phyloP scores from a whole-genome alignment of 768 basidiomycete species.

The Glaciozyma martinii region DNA sequence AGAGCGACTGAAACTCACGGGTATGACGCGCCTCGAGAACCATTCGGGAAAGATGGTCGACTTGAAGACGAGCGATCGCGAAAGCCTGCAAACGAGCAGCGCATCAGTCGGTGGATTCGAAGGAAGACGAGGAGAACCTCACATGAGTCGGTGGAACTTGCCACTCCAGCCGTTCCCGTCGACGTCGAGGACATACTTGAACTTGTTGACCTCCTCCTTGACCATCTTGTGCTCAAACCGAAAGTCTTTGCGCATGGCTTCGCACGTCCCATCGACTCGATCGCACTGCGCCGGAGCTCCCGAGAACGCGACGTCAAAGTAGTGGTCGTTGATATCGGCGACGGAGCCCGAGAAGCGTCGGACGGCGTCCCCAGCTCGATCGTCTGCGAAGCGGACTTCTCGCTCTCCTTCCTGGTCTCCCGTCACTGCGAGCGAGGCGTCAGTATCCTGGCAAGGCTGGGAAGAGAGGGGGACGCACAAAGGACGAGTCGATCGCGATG shows the following conservation, averaged over 20 bases:
- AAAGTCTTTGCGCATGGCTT: slow-evolving; percentile 9
- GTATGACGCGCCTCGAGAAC: slow-evolving; percentile 82
- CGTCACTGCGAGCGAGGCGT: slow-evolving; percentile 1
- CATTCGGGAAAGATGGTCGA: slow-evolving; percentile 34
- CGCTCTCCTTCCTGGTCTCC: slow-evolving; percentile 25
- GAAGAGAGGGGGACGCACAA: slow-evolving; percentile 38
- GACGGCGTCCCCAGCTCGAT: slow-evolving; percentile 6
- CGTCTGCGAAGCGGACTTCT: slow-evolving; percentile 17
- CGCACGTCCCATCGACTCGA: slow-evolving; percentile 28
- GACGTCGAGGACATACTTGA: slow-evolving; percentile 34
- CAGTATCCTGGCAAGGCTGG: too few relatives aligned
- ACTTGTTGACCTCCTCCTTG: slow-evolving; percentile 65
- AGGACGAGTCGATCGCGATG: slow-evolving; percentile 44
- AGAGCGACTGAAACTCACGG: slow-evolving; percentile 37
- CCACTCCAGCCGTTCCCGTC: slow-evolving; percentile 29
- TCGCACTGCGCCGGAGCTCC: slow-evolving; percentile 31
- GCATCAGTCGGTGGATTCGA: not conserved
- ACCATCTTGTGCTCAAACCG: slow-evolving; percentile 15
- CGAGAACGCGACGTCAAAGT: slow-evolving; percentile 32
- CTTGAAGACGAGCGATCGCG: slow-evolving; percentile 26
- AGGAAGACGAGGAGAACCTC: not conserved
- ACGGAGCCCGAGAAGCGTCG: slow-evolving; percentile 1
- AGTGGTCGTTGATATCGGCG: slow-evolving; percentile 10
- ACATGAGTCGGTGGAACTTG: slow-evolving; percentile 20
- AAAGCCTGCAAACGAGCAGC: slow-evolving; percentile 3